These are phyloP conservation scores for Tritrichomonas musculus DNA, from an alignment of 208 protist species.

Conservation along the genomic window DNA sequence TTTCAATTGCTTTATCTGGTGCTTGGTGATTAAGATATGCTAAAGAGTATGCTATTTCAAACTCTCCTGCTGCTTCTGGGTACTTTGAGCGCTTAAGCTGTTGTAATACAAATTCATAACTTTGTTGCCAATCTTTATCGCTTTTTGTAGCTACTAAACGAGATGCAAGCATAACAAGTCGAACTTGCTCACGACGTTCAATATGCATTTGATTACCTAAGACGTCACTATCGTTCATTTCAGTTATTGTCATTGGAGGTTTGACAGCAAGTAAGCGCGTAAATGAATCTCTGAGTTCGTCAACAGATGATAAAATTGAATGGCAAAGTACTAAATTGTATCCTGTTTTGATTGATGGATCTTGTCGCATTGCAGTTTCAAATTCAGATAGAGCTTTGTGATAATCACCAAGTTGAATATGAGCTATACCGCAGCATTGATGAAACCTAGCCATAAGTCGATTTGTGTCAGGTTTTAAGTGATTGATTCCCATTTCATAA, in stretches of 20 bases:
- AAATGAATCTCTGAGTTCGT: conserved; percentile 4
- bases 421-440: background rate
- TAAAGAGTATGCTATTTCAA: conserved; percentile 22
- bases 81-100: background rate
- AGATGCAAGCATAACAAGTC: background rate
- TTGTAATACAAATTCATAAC: background rate
- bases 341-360: conserved; percentile 18
- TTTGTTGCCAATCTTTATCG: conserved; percentile 23
- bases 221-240: background rate
- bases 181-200: conserved; percentile 9
- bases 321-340: conserved; percentile 29
- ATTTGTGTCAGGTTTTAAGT: background rate
- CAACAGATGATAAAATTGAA: background rate
- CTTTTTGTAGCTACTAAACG: background rate
- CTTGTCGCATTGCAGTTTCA: conserved; percentile 8
- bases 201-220: background rate
- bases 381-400: background rate
- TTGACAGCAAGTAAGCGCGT: background rate
- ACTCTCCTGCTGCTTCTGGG: conserved; percentile 23
- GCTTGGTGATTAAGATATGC: background rate
- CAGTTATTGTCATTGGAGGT: background rate
- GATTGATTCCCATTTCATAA: conserved; percentile 24
- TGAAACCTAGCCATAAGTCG: background rate
- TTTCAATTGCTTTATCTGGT: conserved; percentile 20
- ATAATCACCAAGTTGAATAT: background rate